phyloP scores from a whole-genome alignment of 345 rosid genomes.

The Xanthoceras sorbifolium region DNA sequence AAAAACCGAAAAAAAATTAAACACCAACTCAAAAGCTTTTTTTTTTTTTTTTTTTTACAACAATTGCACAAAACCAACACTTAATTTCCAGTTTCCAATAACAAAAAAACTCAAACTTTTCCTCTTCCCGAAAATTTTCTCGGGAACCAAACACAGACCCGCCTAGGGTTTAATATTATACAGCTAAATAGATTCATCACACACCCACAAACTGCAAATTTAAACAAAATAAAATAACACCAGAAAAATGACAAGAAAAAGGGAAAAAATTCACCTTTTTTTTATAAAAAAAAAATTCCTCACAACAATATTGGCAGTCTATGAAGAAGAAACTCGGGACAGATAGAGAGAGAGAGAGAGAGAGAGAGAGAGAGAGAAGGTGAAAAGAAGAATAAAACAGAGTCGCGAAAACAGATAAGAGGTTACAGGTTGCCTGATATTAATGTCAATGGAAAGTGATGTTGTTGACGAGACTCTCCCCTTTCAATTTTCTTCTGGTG shows the following conservation, averaged over 20 bases:
- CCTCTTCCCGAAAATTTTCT: not conserved
- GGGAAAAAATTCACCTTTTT: not conserved
- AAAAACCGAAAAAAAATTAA: not conserved
- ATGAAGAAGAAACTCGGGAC: not conserved
- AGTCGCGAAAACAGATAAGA: not conserved
- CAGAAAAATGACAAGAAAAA: not conserved
- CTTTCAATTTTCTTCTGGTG: not conserved
- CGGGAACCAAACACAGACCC: slow-evolving; percentile 11
- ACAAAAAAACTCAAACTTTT: not conserved
- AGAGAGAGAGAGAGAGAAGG: not conserved
- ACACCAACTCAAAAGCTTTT: not conserved
- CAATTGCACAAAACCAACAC: not conserved
- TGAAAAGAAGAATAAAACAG: not conserved
- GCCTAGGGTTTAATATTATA: slow-evolving; percentile 18
- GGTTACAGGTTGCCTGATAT: slow-evolving; percentile 36
- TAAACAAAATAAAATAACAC: not conserved
- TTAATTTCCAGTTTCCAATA: not conserved
- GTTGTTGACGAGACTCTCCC: slow-evolving; percentile 7
- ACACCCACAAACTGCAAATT: not conserved
- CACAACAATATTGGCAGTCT: not conserved
- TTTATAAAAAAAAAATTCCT: not conserved
- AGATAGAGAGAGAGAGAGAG: not conserved
- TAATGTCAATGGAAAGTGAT: slow-evolving; percentile 34
- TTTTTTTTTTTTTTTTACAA: not conserved
- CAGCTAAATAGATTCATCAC: not conserved